A percentile compares a stretch with the other conserved stretches of the same genome.
Conservation (phyloP, 2,329 filamentous ascomycete genomes). For the Scedosporium aurantiacum region DNA sequence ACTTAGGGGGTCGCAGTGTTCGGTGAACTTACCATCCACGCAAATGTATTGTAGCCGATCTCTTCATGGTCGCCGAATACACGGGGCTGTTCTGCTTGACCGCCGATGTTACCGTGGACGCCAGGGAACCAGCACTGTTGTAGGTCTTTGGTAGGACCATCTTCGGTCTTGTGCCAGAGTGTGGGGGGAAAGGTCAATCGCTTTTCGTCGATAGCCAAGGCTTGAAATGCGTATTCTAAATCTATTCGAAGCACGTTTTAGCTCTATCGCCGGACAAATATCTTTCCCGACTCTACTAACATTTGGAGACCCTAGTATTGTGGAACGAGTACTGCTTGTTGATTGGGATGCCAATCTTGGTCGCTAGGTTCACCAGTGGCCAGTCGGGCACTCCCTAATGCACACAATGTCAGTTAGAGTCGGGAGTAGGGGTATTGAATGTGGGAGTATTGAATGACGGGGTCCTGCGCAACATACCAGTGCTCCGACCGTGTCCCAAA, state of each 20-base stretch:
- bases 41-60: constrained; percentile 10
- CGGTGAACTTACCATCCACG: constrained; percentile 11
- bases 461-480: not conserved
- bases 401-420: not conserved
- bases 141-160: constrained; percentile 25
- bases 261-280: not conserved
- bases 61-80: constrained; percentile 4
- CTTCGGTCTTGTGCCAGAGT: constrained; percentile 16
- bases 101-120: constrained; percentile 58
- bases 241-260: constrained; percentile 11
- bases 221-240: constrained; percentile 43
- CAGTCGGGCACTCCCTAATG: not conserved
- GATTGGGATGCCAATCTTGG: constrained; percentile 21
- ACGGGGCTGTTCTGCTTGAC: constrained; percentile 27
- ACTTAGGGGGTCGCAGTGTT: not conserved
- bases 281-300: not conserved
- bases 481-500: constrained; percentile 32
- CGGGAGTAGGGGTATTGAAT: no score
- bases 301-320: constrained; percentile 7
- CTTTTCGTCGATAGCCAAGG: constrained; percentile 41
- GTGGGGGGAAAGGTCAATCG: constrained; percentile 21
- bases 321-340: constrained; percentile 8
- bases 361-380: not conserved
- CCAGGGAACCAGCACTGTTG: constrained; percentile 57
- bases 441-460: not conserved